Evolutionary conservation across 176 grass and related monocot genomes (phyloP).

Genomic region (Raddia guianensis): DNA sequence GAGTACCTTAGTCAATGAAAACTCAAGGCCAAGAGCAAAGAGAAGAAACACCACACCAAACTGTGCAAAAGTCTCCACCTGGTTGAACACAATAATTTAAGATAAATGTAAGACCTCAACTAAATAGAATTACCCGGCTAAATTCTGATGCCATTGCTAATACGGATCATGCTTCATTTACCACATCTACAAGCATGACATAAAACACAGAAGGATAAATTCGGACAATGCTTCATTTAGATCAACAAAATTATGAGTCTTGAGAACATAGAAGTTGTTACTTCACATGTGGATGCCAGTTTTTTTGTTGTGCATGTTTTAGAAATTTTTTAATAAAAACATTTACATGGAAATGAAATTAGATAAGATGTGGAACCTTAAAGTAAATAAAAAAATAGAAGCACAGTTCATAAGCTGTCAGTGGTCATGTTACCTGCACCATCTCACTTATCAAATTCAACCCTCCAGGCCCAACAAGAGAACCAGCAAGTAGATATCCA

Average conservation of each 20-base stretch:
- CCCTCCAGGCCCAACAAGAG: slow-evolving; percentile 90
- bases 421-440: slow-evolving; percentile 77
- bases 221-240: slow-evolving; percentile 11
- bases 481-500: slow-evolving; percentile 97
- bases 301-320: slow-evolving; percentile 25
- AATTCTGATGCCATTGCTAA: not conserved
- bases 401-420: slow-evolving; percentile 5
- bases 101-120: slow-evolving; percentile 15
- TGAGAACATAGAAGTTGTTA: slow-evolving; percentile 27
- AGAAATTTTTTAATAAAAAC: not conserved
- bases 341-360: not conserved
- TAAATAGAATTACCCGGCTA: slow-evolving; percentile 10
- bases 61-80: slow-evolving; percentile 99
- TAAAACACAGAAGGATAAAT: not conserved
- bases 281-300: slow-evolving; percentile 24
- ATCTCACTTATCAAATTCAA: slow-evolving; percentile 91
- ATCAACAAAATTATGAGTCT: slow-evolving; percentile 17
- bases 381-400: slow-evolving; percentile 4
- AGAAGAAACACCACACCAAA: slow-evolving; percentile 99
- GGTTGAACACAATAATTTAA: slow-evolving; percentile 38
- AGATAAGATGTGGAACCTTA: not conserved
- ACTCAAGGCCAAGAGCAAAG: slow-evolving; percentile 96
- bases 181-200: slow-evolving; percentile 4
- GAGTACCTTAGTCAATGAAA: slow-evolving; percentile 89
- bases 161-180: not conserved